Percentiles rank a stretch among this genome's conserved stretches.
phyloP scores from a whole-genome alignment of 139 green algal genomes.

The Yamagishiella unicocca region DNA sequence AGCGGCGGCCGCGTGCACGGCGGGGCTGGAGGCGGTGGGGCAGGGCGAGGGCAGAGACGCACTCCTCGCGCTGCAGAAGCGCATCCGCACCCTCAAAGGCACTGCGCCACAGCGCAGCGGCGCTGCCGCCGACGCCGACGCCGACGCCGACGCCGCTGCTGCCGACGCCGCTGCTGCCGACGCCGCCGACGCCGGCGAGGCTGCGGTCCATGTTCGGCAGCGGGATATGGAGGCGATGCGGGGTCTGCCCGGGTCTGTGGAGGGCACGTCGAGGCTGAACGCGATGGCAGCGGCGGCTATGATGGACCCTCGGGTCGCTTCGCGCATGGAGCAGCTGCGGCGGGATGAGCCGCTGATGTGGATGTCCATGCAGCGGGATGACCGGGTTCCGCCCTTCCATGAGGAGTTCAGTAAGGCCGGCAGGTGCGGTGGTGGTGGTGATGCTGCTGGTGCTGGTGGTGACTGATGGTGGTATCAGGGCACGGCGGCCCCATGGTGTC shows the following conservation, averaged over 20 bases:
- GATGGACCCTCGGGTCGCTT: background rate
- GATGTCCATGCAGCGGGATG: background rate
- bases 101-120: no score
- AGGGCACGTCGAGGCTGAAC: background rate
- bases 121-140: background rate
- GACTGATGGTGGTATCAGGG: background rate
- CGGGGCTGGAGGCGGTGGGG: background rate
- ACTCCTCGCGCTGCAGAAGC: background rate
- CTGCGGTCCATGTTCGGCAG: background rate
- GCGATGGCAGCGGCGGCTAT: background rate
- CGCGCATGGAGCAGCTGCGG: background rate
- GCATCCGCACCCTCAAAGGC: background rate
- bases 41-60: background rate
- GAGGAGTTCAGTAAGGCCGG: slow-evolving; percentile 37
- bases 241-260: background rate
- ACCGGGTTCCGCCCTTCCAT: slow-evolving; percentile 25
- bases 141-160: background rate
- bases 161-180: background rate
- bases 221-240: background rate
- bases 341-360: background rate
- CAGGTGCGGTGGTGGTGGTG: no score
- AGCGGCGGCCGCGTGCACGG: background rate
- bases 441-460: background rate
- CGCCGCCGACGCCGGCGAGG: background rate
- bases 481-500: background rate